phyloP scores from a whole-genome alignment of 2,329 filamentous ascomycete species.

The Alternaria panax region DNA sequence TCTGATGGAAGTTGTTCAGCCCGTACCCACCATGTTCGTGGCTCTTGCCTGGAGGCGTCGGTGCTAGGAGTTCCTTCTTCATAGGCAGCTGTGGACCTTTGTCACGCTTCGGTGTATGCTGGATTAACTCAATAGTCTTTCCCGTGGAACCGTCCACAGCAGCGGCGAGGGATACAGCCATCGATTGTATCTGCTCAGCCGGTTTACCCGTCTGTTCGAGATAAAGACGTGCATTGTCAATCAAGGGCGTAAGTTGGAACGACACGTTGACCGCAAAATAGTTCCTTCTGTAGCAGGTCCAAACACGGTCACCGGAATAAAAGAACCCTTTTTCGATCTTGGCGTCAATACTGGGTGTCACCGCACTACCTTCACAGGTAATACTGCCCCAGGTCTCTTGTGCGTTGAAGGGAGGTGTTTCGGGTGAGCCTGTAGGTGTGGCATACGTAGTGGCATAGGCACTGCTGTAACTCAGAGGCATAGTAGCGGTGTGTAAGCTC shows the following conservation, averaged over 20 bases:
- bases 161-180: conserved; percentile 85
- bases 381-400: conserved; percentile 66
- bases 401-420: conserved; percentile 56
- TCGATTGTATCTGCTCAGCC: conserved; percentile 70
- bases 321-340: conserved; percentile 93
- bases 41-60: conserved; percentile 65
- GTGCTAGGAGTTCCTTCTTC: conserved; percentile 73
- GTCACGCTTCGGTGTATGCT: conserved; percentile 91
- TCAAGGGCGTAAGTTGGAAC: conserved; percentile 73
- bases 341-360: conserved; percentile 77
- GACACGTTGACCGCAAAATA: conserved; percentile 88
- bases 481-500: conserved; percentile 43
- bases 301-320: conserved; percentile 74
- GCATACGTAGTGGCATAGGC: conserved; percentile 24
- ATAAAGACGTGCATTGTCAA: conserved; percentile 63
- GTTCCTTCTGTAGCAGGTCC: conserved; percentile 92
- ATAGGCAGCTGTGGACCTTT: conserved; percentile 80
- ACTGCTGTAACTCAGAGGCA: conserved; percentile 38
- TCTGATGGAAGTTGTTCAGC: conserved; percentile 50
- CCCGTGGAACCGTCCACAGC: conserved; percentile 77
- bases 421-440: conserved; percentile 28
- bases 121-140: conserved; percentile 82
- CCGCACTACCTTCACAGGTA: conserved; percentile 64
- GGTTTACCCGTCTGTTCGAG: conserved; percentile 57
- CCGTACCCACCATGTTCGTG: conserved; percentile 51